phyloP scores from a whole-genome alignment of 2,329 filamentous ascomycete genomes.

The Colletotrichum ledebouriae region DNA sequence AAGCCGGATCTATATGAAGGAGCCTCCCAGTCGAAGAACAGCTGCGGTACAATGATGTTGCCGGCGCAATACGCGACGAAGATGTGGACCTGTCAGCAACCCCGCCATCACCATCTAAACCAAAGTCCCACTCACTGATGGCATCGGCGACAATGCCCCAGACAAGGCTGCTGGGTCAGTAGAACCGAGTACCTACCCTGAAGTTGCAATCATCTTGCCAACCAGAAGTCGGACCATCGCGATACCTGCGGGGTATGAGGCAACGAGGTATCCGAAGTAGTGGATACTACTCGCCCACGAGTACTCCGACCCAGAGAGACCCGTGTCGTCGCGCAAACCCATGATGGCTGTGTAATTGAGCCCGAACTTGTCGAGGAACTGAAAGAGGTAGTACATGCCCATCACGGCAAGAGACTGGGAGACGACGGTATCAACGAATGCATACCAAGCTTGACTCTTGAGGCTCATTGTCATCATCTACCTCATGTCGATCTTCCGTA shows the following conservation, averaged over 20 bases:
- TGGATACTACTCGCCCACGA: slow-evolving; percentile 65
- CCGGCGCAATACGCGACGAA: slow-evolving; percentile 52
- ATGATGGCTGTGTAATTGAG: slow-evolving; percentile 55
- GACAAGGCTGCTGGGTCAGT: slow-evolving; percentile 38
- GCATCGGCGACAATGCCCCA: slow-evolving; percentile 31
- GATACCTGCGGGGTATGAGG: slow-evolving; percentile 47
- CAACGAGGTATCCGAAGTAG: slow-evolving; percentile 63
- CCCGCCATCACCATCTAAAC: slow-evolving; percentile 10
- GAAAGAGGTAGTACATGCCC: slow-evolving; percentile 47
- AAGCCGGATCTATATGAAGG: slow-evolving; percentile 71
- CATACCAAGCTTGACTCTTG: slow-evolving; percentile 38
- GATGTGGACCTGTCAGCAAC: not conserved
- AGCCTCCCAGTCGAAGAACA: slow-evolving; percentile 70
- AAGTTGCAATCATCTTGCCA: slow-evolving; percentile 47
- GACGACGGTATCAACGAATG: slow-evolving; percentile 49
- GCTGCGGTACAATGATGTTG: slow-evolving; percentile 75
- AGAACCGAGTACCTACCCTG: not conserved
- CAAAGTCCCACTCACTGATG: too few relatives aligned
- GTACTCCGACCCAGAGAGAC: slow-evolving; percentile 63
- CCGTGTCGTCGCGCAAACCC: slow-evolving; percentile 60
- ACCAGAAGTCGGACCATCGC: slow-evolving; percentile 63
- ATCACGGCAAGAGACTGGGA: slow-evolving; percentile 64
- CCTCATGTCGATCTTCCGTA: slow-evolving; percentile 47
- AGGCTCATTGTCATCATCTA: slow-evolving; percentile 60
- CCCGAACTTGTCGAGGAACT: slow-evolving; percentile 46